phyloP scores from a whole-genome alignment of 345 rosid species.

The Pseudoturritis turrita region DNA sequence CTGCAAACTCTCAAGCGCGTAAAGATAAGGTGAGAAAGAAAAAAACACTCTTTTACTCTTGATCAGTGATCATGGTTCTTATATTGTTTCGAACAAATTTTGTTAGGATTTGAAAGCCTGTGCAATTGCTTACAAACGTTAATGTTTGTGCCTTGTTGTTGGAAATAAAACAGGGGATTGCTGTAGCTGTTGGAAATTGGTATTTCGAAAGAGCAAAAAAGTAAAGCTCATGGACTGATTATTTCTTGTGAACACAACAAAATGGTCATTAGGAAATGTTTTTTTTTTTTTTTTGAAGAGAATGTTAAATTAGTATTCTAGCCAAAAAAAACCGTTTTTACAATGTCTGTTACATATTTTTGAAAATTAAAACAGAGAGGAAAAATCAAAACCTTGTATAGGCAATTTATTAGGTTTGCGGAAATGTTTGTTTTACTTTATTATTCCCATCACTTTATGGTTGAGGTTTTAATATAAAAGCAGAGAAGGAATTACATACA shows the following conservation, averaged over 20 bases:
- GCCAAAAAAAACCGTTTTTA: too few species aligned
- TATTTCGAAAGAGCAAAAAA: constrained; percentile 50
- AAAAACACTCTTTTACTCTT: neutral
- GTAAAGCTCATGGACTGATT: constrained; percentile 52
- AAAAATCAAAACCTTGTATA: too few species aligned
- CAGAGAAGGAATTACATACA: neutral
- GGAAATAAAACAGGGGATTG: constrained; percentile 52
- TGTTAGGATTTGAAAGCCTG: neutral
- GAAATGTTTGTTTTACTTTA: neutral
- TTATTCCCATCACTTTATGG: neutral
- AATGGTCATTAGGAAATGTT: neutral
- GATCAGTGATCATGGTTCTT: neutral
- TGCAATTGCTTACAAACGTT: neutral
- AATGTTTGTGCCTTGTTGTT: neutral
- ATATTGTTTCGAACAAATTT: neutral
- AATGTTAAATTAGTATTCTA: too few species aligned
- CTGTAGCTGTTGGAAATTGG: constrained; percentile 89
- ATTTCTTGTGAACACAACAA: constrained; percentile 59
- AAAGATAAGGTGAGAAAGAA: neutral
- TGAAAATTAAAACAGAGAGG: too few species aligned
- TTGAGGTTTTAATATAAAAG: neutral
- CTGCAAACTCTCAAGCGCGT: neutral
- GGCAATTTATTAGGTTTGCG: too few species aligned
- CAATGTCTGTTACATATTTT: too few species aligned
- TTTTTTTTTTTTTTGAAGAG: too few species aligned